These are phyloP conservation scores for Chlamydomonas sp. DNA, from an alignment of 139 green algal species.

Conservation along the genomic window DNA sequence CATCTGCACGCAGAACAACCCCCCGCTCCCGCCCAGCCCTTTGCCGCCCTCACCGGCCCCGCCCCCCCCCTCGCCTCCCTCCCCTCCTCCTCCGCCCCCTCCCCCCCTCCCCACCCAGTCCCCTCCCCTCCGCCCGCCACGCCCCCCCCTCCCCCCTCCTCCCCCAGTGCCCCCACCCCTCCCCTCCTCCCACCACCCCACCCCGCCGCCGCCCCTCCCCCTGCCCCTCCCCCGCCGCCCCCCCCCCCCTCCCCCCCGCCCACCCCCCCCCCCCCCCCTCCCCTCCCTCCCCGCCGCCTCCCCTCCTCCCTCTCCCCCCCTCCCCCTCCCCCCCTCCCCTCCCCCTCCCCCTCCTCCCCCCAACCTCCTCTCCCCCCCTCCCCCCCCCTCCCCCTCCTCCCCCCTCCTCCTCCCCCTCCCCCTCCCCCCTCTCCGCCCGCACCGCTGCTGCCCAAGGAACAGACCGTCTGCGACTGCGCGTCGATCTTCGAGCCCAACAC, in stretches of 20 bases:
- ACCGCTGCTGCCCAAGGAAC: neutral
- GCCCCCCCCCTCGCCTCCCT: neutral
- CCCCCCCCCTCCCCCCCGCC: constrained; percentile 7
- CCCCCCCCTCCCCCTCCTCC: constrained; percentile 5
- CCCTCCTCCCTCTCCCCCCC: constrained; percentile 3
- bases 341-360: neutral
- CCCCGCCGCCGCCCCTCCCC: constrained; percentile 4
- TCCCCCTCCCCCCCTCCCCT: constrained; percentile 1
- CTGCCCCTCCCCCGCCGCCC: constrained; percentile 8
- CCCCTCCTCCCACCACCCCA: constrained; percentile 1
- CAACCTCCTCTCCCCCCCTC: neutral
- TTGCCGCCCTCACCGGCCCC: constrained; percentile 7
- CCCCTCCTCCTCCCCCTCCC: constrained; percentile 18
- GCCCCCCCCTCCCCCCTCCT: constrained; percentile 6
- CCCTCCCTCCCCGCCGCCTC: constrained; percentile 4
- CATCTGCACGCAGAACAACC: constrained; percentile 1
- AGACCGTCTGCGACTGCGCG: constrained; percentile 24
- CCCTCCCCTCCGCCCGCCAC: constrained; percentile 6
- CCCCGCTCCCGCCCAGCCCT: neutral
- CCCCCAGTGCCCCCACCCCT: neutral
- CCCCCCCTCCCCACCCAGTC: constrained; percentile 1
- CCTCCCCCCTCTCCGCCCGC: constrained; percentile 8
- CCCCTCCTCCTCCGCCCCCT: neutral
- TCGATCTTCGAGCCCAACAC: constrained; percentile 32
- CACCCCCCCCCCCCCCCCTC: constrained; percentile 9